Percentiles rank a stretch among this genome's conserved stretches.
phyloP scores from a whole-genome alignment of 306 rosid species.

The Arachis hypogaea region DNA sequence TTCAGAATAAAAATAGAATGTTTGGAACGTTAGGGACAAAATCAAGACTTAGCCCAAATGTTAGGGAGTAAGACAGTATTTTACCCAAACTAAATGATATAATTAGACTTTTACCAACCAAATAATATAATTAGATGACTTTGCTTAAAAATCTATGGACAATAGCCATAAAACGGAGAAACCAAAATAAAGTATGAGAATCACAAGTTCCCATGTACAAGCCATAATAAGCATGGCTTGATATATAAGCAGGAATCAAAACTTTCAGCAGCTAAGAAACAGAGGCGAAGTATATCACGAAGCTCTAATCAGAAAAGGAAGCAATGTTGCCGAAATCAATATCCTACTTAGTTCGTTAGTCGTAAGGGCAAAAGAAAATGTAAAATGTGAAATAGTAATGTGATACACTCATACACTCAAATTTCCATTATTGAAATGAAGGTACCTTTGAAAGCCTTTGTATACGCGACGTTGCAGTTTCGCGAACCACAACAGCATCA shows the following conservation, averaged over 20 bases:
- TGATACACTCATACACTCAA: neutral
- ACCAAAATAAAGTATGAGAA: neutral
- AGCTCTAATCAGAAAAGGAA: constrained; percentile 2
- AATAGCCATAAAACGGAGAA: neutral
- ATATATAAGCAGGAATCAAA: constrained; percentile 16
- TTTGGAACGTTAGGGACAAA: no score
- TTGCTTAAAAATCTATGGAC: no score
- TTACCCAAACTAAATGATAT: no score
- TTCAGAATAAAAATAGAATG: no score
- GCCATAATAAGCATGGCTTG: constrained; percentile 10
- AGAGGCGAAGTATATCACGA: constrained; percentile 6
- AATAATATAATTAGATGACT: no score
- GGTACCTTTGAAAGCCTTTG: constrained; percentile 91
- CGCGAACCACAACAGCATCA: constrained; percentile 80
- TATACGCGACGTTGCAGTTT: constrained; percentile 89
- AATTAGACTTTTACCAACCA: no score
- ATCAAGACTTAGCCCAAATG: no score
- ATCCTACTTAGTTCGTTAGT: neutral
- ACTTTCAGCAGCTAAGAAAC: constrained; percentile 11
- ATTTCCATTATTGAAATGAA: constrained; percentile 11
- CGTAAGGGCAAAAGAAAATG: neutral
- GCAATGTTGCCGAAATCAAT: no score
- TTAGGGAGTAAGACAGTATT: no score
- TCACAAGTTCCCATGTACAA: neutral
- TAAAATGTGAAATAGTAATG: neutral